Conservation (phyloP, 768 basidiomycete species). For the Tricholoma flavovirens region DNA sequence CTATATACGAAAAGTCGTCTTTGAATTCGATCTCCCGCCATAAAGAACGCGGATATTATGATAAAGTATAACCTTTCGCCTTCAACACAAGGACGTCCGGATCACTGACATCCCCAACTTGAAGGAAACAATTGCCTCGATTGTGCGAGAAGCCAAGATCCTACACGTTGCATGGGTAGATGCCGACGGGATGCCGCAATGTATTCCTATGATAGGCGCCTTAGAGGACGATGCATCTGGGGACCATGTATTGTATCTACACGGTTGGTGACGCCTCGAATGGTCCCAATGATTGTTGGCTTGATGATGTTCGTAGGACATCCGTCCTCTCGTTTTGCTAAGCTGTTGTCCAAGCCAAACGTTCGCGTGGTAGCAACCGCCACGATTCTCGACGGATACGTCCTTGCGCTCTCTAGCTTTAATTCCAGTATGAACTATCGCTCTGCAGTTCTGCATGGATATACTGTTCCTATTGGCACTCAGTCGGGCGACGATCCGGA, state of each 20-base stretch:
- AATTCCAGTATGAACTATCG: background rate
- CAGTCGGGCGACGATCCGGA: background rate
- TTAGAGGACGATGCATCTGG: background rate
- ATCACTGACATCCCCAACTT: background rate
- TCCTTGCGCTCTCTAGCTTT: background rate
- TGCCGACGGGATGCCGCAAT: background rate
- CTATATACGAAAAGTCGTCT: background rate
- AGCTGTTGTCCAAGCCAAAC: background rate
- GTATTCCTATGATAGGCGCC: background rate
- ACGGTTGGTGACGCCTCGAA: background rate
- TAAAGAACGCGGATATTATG: background rate
- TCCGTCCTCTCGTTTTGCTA: background rate
- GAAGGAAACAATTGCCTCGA: background rate
- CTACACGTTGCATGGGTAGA: background rate
- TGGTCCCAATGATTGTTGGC: background rate
- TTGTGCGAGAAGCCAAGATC: slow-evolving; percentile 1
- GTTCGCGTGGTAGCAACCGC: background rate
- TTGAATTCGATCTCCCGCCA: background rate
- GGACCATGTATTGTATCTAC: background rate
- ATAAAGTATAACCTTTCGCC: background rate
- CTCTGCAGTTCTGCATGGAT: background rate
- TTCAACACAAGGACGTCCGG: no score
- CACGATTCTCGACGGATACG: background rate
- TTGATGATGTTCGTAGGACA: background rate
- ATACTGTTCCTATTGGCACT: background rate